Percentiles rank a stretch among this genome's conserved stretches.
Conservation (phyloP, 345 rosid species). For the Cardiospermum halicacabum region DNA sequence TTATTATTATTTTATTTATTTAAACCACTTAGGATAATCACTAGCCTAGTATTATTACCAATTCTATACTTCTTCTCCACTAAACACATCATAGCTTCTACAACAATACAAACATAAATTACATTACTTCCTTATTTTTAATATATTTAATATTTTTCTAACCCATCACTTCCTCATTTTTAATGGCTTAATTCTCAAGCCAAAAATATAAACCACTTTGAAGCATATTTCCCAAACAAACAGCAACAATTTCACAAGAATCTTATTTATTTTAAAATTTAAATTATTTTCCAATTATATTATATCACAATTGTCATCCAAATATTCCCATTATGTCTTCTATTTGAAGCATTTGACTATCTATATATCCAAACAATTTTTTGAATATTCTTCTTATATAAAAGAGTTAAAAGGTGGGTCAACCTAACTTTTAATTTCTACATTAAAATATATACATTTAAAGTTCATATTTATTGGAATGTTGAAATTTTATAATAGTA, state of each 20-base stretch:
- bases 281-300: background rate
- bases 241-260: background rate
- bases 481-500: too few species aligned
- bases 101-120: background rate
- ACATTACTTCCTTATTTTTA: background rate
- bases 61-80: background rate
- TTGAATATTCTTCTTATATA: background rate
- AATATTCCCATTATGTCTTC: background rate
- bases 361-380: background rate
- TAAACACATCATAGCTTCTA: background rate
- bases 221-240: background rate
- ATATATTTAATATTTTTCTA: background rate
- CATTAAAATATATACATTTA: background rate
- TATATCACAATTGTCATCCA: background rate
- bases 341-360: background rate
- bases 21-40: too few species aligned
- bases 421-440: background rate
- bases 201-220: background rate
- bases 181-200: slow-evolving; percentile 17
- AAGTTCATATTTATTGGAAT: too few species aligned
- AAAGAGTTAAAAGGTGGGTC: slow-evolving; percentile 4
- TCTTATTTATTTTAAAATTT: background rate
- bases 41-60: background rate
- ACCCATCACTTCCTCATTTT: background rate
- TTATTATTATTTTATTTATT: background rate